Conservation (phyloP, 805 yeast species). For the Ogataea henricii region DNA sequence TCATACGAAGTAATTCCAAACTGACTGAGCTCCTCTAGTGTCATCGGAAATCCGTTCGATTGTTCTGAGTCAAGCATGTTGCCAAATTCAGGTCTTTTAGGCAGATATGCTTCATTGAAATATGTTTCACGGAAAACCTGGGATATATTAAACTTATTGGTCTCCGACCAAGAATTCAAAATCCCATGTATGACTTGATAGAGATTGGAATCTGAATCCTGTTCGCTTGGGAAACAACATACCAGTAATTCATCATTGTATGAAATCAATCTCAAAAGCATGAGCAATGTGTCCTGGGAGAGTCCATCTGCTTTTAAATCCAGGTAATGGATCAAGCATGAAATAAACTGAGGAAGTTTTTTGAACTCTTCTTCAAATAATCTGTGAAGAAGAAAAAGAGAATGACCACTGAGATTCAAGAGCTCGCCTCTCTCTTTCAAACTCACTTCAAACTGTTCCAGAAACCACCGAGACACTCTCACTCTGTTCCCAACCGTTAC, state of each 20-base stretch:
- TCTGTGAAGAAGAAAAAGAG: conserved; percentile 20
- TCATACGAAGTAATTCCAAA: conserved; percentile 33
- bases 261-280: conserved; percentile 25
- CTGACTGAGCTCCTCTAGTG: conserved; percentile 21
- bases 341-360: conserved; percentile 22
- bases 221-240: conserved; percentile 14
- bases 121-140: conserved; percentile 7
- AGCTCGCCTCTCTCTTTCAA: neutral
- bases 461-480: conserved; percentile 15
- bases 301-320: conserved; percentile 12
- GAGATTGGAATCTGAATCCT: conserved; percentile 16
- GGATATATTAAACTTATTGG: conserved; percentile 17
- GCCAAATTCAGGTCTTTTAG: neutral
- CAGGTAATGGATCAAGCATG: conserved; percentile 14
- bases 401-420: conserved; percentile 3
- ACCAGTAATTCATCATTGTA: conserved; percentile 23
- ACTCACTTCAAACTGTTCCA: conserved; percentile 9
- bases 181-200: conserved; percentile 16
- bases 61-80: conserved; percentile 4
- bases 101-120: conserved; percentile 11
- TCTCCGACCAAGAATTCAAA: conserved; percentile 23
- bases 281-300: conserved; percentile 12
- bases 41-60: conserved; percentile 9
- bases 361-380: conserved; percentile 20
- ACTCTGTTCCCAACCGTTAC: conserved; percentile 18